Evolutionary conservation across 2,329 filamentous ascomycete genomes (phyloP).

Genomic region (Paradendryphiella salina): DNA sequence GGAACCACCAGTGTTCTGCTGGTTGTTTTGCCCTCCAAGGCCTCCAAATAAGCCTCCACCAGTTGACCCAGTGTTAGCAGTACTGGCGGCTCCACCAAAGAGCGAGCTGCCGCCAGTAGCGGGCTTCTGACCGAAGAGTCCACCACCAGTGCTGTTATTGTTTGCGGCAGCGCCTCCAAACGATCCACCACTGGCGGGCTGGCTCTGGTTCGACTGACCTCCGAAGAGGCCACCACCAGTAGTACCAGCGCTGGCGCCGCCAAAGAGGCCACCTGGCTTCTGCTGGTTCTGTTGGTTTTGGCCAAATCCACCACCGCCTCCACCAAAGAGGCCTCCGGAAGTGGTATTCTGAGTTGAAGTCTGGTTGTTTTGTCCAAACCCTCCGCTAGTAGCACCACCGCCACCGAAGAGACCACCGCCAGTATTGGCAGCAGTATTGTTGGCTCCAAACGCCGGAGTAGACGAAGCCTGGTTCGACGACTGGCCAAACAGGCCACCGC

Average conservation of each 20-base stretch:
- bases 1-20: constrained; percentile 38
- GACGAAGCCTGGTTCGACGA: constrained; percentile 32
- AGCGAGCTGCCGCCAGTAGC: constrained; percentile 25
- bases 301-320: constrained; percentile 41
- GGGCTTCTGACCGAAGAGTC: constrained; percentile 49
- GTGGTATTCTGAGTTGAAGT: constrained; percentile 27
- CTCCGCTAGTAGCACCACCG: constrained; percentile 29
- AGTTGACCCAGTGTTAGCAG: constrained; percentile 22
- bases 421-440: constrained; percentile 31
- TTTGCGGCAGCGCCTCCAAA: constrained; percentile 56
- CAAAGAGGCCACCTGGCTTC: constrained; percentile 48
- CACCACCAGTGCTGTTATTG: constrained; percentile 37
- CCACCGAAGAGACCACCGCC: constrained; percentile 37
- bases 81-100: constrained; percentile 39
- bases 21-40: constrained; percentile 36
- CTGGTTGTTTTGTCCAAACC: constrained; percentile 42
- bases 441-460: constrained; percentile 35
- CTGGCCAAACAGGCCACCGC: constrained; percentile 43
- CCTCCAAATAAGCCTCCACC: constrained; percentile 44
- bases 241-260: constrained; percentile 33
- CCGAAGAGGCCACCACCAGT: constrained; percentile 57
- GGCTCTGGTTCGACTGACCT: constrained; percentile 38
- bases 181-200: constrained; percentile 41
- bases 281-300: constrained; percentile 43
- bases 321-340: constrained; percentile 49